Base-by-base conservation (phyloP, 805 yeast genomes). In the Scheffersomyces lignosus region DNA sequence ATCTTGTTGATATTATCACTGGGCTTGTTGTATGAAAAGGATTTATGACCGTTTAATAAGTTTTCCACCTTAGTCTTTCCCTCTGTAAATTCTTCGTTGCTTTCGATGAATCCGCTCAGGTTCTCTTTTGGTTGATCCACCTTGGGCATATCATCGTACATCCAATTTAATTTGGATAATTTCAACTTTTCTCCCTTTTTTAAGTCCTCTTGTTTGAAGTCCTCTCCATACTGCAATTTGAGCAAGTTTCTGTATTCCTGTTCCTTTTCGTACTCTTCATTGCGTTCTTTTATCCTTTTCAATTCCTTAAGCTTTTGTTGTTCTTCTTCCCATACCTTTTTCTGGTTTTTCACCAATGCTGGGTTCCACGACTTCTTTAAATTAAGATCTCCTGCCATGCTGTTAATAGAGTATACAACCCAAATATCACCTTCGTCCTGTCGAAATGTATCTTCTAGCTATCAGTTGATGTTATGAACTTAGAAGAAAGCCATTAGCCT, bases 341-440 rank as follows among this genome's bases (percentile, higher is more conserved):
- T 82, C 62, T 83, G 88, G 69, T 91, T 91, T 57, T 83, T 86
- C 55, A 86, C 68, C 34, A 87, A 70, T 31, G 84, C 90, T 2
- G 99, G 97, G 60, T 91, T 88, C 99, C 98, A 91, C 43, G 98
- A 91, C 58, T 91, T 91, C 65, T 91, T 85, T 38, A 90, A 62
- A 57, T 91, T 91, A 44, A 91, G 71, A 59, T 90, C 96, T 4
- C 89, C 87, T 1, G 89, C 86, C 57, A 68, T 68, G n/a, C n/a
- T n/a, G n/a, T n/a, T n/a, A n/a, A n/a, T n/a, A n/a, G n/a, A n/a
- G n/a, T n/a, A n/a, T 12, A 37, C 14, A 26, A 34, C 12, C 24
- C 7, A 18, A 16, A 28, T 38, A 30, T 17, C 10, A 33, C 18
- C 13, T 32, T 23, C n/a, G 15, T 4, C 30, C n/a, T n/a, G 15